Conservation (phyloP, 2,329 filamentous ascomycete species). For the Cercospora canescens region DNA sequence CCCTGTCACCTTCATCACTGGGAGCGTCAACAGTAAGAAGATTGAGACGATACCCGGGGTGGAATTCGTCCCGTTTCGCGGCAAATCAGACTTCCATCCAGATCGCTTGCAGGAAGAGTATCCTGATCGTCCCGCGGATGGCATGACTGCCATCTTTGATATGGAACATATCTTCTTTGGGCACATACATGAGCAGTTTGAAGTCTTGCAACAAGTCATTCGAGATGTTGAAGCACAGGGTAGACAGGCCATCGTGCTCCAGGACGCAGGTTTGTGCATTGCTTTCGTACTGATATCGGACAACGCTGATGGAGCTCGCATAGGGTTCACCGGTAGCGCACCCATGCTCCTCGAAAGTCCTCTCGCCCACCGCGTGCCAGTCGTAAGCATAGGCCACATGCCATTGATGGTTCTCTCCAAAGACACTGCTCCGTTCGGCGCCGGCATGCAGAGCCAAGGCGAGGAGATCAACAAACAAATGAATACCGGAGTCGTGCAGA, state of each 20-base stretch:
- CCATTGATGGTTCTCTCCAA: conserved; percentile 41
- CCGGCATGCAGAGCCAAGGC: conserved; percentile 43
- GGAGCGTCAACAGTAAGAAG: conserved; percentile 37
- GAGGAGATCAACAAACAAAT: conserved; percentile 37
- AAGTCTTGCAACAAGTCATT: conserved; percentile 11
- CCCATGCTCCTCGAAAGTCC: conserved; percentile 7
- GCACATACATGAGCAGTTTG: conserved; percentile 1
- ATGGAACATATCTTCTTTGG: conserved; percentile 11
- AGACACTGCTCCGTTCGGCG: conserved; percentile 43
- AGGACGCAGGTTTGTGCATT: conserved; percentile 1
- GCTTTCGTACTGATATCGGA: neutral
- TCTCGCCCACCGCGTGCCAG: conserved; percentile 8
- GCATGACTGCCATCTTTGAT: conserved; percentile 10
- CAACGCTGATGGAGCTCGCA: neutral
- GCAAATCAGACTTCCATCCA: conserved; percentile 26
- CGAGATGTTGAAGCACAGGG: neutral
- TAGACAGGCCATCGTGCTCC: conserved; percentile 2
- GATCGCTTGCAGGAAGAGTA: conserved; percentile 29
- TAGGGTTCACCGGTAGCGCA: neutral
- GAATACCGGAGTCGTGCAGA: conserved; percentile 18
- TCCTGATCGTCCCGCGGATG: conserved; percentile 26
- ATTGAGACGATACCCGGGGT: conserved; percentile 41
- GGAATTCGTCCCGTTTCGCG: conserved; percentile 37
- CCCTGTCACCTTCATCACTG: conserved; percentile 45
- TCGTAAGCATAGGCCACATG: conserved; percentile 22